A percentile compares a stretch with the other conserved stretches of the same genome.
Conservation (phyloP, 495 filamentous ascomycete genomes). For the Patellaria atrata region DNA sequence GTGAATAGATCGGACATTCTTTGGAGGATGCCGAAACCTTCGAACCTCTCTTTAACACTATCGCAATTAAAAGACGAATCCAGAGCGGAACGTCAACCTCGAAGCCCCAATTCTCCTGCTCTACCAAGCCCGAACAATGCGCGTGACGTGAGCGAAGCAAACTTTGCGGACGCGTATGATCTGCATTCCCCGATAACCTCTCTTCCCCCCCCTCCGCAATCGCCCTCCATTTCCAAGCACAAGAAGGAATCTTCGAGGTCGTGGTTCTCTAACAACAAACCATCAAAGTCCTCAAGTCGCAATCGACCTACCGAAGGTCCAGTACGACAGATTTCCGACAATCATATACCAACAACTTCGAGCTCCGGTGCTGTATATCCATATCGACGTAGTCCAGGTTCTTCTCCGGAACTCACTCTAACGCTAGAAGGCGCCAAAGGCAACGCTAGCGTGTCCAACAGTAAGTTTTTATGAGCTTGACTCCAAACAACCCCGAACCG, state of each 20-base stretch:
- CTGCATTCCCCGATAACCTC: conserved; percentile 38
- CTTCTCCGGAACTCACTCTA: conserved; percentile 18
- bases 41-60: conserved; percentile 19
- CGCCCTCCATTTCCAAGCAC: conserved; percentile 35
- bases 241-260: conserved; percentile 38
- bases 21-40: conserved; percentile 19
- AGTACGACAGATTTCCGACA: conserved; percentile 6
- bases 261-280: conserved; percentile 43
- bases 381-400: conserved; percentile 12
- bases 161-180: conserved; percentile 9
- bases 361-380: conserved; percentile 8
- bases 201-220: conserved; percentile 39
- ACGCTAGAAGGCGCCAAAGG: too few species aligned
- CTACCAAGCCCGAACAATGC: neutral
- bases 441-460: too few species aligned
- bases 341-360: conserved; percentile 1
- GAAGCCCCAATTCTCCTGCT: conserved; percentile 12
- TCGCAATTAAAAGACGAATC: too few species aligned
- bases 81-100: neutral
- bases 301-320: conserved; percentile 21
- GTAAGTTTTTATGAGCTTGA: too few species aligned
- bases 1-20: neutral
- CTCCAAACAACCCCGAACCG: too few species aligned
- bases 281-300: conserved; percentile 38
- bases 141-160: neutral